Base-by-base conservation (phyloP, 1,139 yeast genomes). In the Yamadazyma mexicana region DNA sequence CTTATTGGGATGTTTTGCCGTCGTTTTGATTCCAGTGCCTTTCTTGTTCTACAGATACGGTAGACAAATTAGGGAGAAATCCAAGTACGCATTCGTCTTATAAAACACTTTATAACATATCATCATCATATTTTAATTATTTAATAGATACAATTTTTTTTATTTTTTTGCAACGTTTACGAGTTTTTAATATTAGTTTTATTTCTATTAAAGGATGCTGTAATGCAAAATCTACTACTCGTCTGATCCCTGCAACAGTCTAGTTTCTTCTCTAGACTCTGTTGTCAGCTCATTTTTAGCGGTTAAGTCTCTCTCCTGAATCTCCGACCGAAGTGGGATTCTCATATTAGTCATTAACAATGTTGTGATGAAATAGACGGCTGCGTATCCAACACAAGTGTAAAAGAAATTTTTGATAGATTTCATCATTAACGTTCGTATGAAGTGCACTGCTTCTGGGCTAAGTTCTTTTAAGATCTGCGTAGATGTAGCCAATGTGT, bases 1-100 rank as follows among this genome's bases (percentile, higher is more conserved):
- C n/a, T 62, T 88, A 40, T 59, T 88, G 30, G 95, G 95, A 7
- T 70, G 83, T 46, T 62, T 88, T 45, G 83, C 85, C 0, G 58
- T 73, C 7, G 62, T 69, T 2, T 61, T 87, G 66, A 66, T 79
- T 9, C 87, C 91, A 1, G 84, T 87, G 18, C 95, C 95, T 7
- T 64, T 84, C 46, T 52, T 82, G 34, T 87, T 87, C 56, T 74
- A 67, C 60, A 69, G 60, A 40, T 86, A 66, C 54, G 96, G 96
- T 45, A 72, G 74, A 46, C 43, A 46, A 22, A 61, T 87, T 37
- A 79, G 95, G 62, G 56, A 62, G 20, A 76, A 59, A 51, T 81
- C 89, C 33, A 80, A 82, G 54, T 85, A 66, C 55, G 88, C 34
- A 16, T 30, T 24, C 5, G 14, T 24, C 14, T 24, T 24, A 24